Evolutionary conservation across 768 basidiomycete species (phyloP).

Genomic region (Rhizopogon roseolus): DNA sequence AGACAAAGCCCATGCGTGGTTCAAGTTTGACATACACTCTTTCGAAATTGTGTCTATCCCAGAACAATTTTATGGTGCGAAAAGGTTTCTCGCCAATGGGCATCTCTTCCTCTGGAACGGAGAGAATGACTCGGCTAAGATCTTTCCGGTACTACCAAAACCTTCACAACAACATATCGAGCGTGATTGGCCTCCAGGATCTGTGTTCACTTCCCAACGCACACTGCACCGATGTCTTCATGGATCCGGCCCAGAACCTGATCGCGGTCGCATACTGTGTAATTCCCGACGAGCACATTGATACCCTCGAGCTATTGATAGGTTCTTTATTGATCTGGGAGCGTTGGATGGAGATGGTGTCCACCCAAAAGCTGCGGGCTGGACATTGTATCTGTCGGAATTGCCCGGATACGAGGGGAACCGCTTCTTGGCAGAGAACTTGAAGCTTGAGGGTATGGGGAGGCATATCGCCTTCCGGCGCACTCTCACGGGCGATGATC

Average conservation of each 20-base stretch:
- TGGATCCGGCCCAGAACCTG: neutral
- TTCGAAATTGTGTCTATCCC: neutral
- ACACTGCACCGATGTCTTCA: neutral
- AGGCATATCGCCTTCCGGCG: neutral
- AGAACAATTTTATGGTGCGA: neutral
- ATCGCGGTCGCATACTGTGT: neutral
- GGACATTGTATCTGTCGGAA: neutral
- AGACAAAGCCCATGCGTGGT: neutral
- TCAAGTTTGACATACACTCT: neutral
- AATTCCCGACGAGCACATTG: neutral
- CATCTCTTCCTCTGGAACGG: neutral
- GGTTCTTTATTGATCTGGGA: neutral
- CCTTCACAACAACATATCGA: neutral
- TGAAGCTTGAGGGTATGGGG: neutral
- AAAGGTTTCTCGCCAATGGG: neutral
- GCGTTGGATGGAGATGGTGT: neutral
- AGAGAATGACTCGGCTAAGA: neutral
- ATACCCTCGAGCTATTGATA: neutral
- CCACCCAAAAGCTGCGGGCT: neutral
- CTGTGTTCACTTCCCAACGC: neutral
- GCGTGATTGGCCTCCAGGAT: neutral
- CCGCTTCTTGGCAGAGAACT: neutral
- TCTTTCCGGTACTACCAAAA: neutral
- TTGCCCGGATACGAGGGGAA: neutral
- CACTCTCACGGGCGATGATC: neutral